Conservation (phyloP, 2,329 filamentous ascomycete genomes). For the Pseudonectria foliicola region DNA sequence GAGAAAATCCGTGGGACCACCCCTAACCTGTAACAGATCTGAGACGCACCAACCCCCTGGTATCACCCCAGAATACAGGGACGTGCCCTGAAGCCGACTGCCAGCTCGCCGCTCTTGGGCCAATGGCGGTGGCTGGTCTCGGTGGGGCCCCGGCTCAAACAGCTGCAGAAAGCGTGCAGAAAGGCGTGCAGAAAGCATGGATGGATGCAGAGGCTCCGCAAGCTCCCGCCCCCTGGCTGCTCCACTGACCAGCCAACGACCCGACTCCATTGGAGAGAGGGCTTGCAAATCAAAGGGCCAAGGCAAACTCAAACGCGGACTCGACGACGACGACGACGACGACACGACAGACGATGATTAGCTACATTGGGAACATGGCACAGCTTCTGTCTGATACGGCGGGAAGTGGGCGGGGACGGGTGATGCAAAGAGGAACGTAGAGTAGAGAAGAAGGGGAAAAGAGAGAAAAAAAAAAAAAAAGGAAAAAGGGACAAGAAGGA, state of each 20-base stretch:
- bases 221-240: constrained; percentile 14
- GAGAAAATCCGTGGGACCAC: background rate
- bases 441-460: no score
- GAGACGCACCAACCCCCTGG: constrained; percentile 27
- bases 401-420: no score
- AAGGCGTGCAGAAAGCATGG: no score
- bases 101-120: background rate
- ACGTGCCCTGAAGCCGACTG: constrained; percentile 9
- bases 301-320: constrained; percentile 21
- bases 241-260: no score
- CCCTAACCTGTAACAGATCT: constrained; percentile 36
- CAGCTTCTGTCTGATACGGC: no score
- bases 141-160: constrained; percentile 17
- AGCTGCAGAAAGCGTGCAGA: constrained; percentile 11
- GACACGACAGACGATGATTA: no score
- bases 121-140: background rate
- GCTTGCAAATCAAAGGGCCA: constrained; percentile 18
- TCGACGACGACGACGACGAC: constrained; percentile 3
- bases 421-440: no score
- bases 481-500: no score
- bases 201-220: constrained; percentile 10
- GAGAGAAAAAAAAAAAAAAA: no score
- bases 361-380: no score
- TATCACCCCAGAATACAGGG: constrained; percentile 4
- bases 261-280: no score